Evolutionary conservation across 2,329 filamentous ascomycete species (phyloP).

Genomic region (Diplodia mutila): DNA sequence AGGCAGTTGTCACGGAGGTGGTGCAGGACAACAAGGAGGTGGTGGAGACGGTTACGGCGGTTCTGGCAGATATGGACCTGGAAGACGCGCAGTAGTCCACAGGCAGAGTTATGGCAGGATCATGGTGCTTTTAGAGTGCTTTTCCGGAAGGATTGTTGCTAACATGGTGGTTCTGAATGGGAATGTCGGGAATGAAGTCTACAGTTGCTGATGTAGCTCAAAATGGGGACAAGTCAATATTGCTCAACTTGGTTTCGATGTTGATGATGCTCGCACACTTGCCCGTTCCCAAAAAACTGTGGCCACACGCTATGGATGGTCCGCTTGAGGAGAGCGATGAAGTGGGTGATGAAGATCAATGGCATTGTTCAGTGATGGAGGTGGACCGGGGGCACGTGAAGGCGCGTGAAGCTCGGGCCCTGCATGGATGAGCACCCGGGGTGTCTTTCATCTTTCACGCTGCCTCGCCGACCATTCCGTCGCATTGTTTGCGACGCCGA

Average conservation of each 20-base stretch:
- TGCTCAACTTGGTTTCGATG: too few relatives aligned
- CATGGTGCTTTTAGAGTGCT: not conserved
- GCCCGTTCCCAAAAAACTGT: too few relatives aligned
- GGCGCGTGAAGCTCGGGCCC: conserved; percentile 8
- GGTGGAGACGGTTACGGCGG: not conserved
- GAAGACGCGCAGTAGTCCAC: not conserved
- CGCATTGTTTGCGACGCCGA: conserved; percentile 18
- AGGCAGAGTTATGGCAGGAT: too few relatives aligned
- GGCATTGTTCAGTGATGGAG: not conserved
- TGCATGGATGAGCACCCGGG: too few relatives aligned
- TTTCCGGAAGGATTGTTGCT: too few relatives aligned
- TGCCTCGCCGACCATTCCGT: not conserved
- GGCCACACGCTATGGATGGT: too few relatives aligned
- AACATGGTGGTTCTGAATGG: too few relatives aligned
- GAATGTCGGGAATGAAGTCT: too few relatives aligned
- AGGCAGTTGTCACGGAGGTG: not conserved
- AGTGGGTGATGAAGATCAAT: not conserved
- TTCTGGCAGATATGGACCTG: not conserved
- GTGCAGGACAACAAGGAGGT: not conserved
- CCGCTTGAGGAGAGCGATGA: not conserved
- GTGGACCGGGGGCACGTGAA: not conserved
- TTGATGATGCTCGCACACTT: too few relatives aligned
- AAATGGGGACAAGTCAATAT: not conserved
- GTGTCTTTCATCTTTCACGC: conserved; percentile 19
- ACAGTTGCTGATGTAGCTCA: conserved; percentile 1